Evolutionary conservation across 148 eudicot species (phyloP), one percentile per base, ranked within the genome.

Genomic region (Rhododendron vialii): DNA sequence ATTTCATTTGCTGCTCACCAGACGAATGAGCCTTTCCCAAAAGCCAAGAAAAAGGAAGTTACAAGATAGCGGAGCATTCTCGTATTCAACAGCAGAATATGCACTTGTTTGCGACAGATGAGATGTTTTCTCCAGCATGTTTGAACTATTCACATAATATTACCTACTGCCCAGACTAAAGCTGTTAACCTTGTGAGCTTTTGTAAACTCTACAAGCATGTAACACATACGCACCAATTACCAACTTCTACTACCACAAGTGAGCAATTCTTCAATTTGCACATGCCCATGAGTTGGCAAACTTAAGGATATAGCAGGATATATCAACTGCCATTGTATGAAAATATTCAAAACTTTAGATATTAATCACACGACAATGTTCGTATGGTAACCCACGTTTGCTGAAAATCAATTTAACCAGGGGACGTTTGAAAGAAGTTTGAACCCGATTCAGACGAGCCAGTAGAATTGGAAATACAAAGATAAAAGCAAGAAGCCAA

Each of bases 41-140:
- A 38, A 35, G 45, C 80, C 36, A 71, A 30, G 76, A 9, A 76
- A 71, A 33, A 74, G 51, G 0, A 78, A 26, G 28, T 11, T 80
- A 80, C 61, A 80, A 50, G 82, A 80, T 36, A 75, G 41, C 45
- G 10, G 36, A 22, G 67, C 82, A 81, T 81, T 30, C 47, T 81
- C 45, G 20, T 9, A 12, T 53, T 14, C 41, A 47, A n/a, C 22
- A 51, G 22, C 36, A 81, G 43, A 33, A 22, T 22, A 81, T 30
- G 83, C 83, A 81, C 41, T 81, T 2, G 26, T 51, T 48, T 81
- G 65, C 2, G 20, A 51, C 14, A 51, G 3, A 80, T 80, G 82
- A 50, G 36, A 15, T 50, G 1, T 12, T 80, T 80, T 48, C 82
- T 50, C 20, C 50, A 81, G 41, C 43, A 81, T 50, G 38, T 80